Evolutionary conservation across 192 early-diverging fungal species (phyloP).

Genomic region (Rhizophagus clarus): DNA sequence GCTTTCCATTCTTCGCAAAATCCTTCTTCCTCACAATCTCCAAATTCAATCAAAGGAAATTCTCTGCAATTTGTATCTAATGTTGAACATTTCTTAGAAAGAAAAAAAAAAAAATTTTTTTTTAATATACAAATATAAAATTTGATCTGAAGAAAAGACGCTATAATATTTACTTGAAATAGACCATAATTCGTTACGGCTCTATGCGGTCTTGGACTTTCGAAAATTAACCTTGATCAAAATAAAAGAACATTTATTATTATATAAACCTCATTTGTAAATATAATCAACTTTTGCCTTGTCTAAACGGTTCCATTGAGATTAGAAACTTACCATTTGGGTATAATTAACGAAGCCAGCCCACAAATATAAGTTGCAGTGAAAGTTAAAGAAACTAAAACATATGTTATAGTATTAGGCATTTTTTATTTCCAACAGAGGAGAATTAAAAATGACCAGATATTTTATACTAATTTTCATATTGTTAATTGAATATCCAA

Average conservation of each 20-base stretch:
- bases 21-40: constrained; percentile 24
- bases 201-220: constrained; percentile 19
- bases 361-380: neutral
- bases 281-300: neutral
- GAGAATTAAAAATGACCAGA: no score
- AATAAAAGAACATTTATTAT: neutral
- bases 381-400: neutral
- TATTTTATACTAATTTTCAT: no score
- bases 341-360: neutral
- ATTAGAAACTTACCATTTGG: constrained; percentile 17
- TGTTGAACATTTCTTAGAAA: constrained; percentile 30
- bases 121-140: no score
- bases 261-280: neutral
- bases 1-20: constrained; percentile 29
- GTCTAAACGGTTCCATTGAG: no score
- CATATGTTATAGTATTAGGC: neutral
- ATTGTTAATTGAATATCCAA: no score
- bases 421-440: neutral
- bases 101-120: neutral
- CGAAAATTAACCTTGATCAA: constrained; percentile 21
- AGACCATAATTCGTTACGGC: constrained; percentile 28
- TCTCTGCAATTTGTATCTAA: neutral
- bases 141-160: neutral
- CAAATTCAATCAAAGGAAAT: constrained; percentile 1
- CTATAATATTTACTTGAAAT: constrained; percentile 8